Evolutionary conservation across 305 asterid species (phyloP), one percentile per base, ranked within the genome.

Genomic region (Fraxinus dipetala): DNA sequence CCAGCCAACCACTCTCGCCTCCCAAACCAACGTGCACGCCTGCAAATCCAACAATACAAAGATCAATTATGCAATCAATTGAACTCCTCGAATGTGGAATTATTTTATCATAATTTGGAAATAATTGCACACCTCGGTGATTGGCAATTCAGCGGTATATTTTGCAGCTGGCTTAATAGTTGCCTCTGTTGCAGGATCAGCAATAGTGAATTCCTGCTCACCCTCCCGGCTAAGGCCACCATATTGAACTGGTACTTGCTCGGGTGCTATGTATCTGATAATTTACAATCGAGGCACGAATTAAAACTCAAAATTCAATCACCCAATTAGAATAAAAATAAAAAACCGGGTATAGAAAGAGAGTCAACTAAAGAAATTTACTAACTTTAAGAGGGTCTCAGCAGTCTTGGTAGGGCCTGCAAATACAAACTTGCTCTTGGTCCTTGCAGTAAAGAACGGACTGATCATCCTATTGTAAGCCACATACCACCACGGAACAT

Each of bases 391-490:
- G 82, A 95, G 94, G 79, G 93, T 90, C 87, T 94, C 97, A 76
- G 99, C 85, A 65, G 97, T 90, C 88, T 80, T 90, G 43, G 94
- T 92, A 32, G 98, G 94, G 14, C 99, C 97, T n/a, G 97, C 96
- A 87, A 94, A 93, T n/a, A 94, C 98, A 87, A 95, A 95, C 91
- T 94, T 95, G 97, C 99, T 95, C 93, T 95, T 94, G 80, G 98
- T 95, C 83, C 99, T 91, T 56, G 88, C 94, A 5, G 98, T 94
- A 85, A 94, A 87, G 91, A 96, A 91, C 56, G 97, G 97, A 86
- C 97, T 96, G 78, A 94, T 92, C 98, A 93, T 89, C 87, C 92
- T 91, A 51, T 96, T 90, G 91, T 89, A 96, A 59, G 98, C 97
- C 84, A 93, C 90, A 79, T 94, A 96, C 99, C 98, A 94, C 98